phyloP scores from a whole-genome alignment of 306 rosid species.

The Delonix regia region DNA sequence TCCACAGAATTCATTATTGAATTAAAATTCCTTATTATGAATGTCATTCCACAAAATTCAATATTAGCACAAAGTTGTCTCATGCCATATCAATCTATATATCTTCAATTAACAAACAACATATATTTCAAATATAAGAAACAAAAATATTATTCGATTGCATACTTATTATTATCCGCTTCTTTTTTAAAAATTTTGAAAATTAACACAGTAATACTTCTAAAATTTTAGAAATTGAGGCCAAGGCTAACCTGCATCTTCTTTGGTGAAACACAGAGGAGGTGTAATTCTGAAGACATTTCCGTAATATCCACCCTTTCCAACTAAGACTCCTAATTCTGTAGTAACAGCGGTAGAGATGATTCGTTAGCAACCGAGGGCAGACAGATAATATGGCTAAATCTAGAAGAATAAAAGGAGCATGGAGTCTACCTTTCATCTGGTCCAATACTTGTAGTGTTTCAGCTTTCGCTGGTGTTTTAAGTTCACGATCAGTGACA shows the following conservation, averaged over 20 bases:
- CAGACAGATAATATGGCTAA: not conserved
- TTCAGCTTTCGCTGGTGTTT: conserved; percentile 89
- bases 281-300: conserved; percentile 96
- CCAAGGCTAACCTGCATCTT: conserved; percentile 77
- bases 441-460: conserved; percentile 72
- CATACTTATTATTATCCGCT: no score
- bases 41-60: not conserved
- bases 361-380: conserved; percentile 12
- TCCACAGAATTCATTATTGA: no score
- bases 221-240: not conserved
- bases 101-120: no score
- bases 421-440: conserved; percentile 67
- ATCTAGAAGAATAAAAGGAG: not conserved
- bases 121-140: no score
- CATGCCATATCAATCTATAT: no score
- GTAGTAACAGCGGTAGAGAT: not conserved
- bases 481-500: conserved; percentile 69
- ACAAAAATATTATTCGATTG: no score
- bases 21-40: not conserved
- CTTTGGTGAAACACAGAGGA: conserved; percentile 84
- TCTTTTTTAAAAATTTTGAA: no score
- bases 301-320: conserved; percentile 88
- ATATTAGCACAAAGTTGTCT: not conserved
- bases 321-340: conserved; percentile 86
- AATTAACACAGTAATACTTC: no score